Conservation (phyloP, 2,329 filamentous ascomycete species). For the Grosmannia huntii region DNA sequence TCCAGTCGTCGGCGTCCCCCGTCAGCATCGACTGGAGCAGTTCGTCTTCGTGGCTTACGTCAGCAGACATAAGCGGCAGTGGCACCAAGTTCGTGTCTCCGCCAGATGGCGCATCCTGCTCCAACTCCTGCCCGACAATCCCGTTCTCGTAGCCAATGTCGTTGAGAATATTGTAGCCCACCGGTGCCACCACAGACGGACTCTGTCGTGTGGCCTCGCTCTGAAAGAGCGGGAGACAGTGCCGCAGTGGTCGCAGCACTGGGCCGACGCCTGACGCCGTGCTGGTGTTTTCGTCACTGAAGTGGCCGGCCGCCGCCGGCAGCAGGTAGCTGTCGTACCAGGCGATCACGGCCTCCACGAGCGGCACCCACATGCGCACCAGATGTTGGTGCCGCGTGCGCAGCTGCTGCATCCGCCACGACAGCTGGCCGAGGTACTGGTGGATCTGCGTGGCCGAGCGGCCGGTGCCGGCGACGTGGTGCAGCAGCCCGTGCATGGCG, state of each 20-base stretch:
- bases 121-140: no score
- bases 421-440: constrained; percentile 4
- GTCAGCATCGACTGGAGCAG: not conserved
- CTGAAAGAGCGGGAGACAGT: not conserved
- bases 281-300: not conserved
- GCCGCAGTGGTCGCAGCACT: constrained; percentile 3
- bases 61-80: no score
- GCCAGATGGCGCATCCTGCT: no score
- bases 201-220: not conserved
- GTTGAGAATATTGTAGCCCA: no score
- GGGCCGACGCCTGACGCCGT: not conserved
- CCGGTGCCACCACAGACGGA: not conserved
- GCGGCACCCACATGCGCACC: constrained; percentile 4
- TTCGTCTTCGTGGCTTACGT: not conserved
- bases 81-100: not conserved
- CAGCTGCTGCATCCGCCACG: not conserved
- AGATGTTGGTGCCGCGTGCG: not conserved
- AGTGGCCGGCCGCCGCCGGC: not conserved
- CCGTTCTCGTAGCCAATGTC: no score
- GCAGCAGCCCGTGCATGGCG: constrained; percentile 4
- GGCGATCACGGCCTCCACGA: not conserved
- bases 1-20: not conserved
- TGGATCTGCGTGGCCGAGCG: constrained; percentile 4
- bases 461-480: not conserved
- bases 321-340: constrained; percentile 7